Evolutionary conservation across 148 eudicot species (phyloP), one percentile per base, ranked within the genome.

Genomic region (Nyssa sinensis): DNA sequence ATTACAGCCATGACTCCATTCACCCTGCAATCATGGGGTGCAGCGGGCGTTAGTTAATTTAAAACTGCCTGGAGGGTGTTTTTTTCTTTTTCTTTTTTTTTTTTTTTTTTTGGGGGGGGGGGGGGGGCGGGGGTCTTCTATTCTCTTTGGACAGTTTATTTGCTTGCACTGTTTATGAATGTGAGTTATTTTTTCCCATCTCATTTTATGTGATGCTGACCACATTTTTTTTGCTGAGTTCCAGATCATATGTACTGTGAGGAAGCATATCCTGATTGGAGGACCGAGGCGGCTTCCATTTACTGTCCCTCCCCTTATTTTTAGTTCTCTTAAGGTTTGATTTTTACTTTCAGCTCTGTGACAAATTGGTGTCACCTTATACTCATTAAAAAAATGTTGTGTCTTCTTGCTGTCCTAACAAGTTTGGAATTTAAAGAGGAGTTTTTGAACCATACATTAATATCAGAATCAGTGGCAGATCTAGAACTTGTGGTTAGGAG

Each of bases 271-370:
- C 69, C 74, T 89, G 82, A 79, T 88, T 25, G 99, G 99, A 70
- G 99, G 99, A 63, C 81, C 85, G 61, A 93, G 86, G 88, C 89
- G 99, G 77, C 93, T 95, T 71, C 80, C 86, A 64, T 86, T 78
- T 79, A 92, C 99, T 27, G 89, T 93, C 53, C 97, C 99, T 64
- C 91, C 99, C 30, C 91, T 95, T 75, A 89, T 93, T 29, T 92
- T 90, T 75, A 78, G 86, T 78, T 81, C 99, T 73, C 93, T 95
- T 19, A 90, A 93, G 99, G 99, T 95, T 74, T 75, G 41, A 29
- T 69, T 74, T 73, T 70, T 23, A 28, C 62, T 71, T 79, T 70
- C 23, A 29, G 34, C 65, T 74, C 51, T 70, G 28, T 55, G 25
- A 14, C 27, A 31, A 49, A 62, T 62, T 63, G 41, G 7, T 47